Conservation (phyloP, 2,329 filamentous ascomycete species). For the Alternaria triticimaculans region DNA sequence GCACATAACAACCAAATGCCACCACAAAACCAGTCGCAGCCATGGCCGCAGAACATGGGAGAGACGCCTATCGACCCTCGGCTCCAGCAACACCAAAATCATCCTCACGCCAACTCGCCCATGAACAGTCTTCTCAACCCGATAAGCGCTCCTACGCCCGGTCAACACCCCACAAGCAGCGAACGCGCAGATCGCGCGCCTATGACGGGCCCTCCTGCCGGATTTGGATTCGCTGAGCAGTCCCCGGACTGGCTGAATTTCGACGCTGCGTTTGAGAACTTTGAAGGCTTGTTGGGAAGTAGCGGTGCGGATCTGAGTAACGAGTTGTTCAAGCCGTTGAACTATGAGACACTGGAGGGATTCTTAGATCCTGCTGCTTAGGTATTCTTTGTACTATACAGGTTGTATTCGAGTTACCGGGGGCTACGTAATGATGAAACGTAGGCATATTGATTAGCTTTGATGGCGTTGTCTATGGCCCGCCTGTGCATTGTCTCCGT, state of each 20-base stretch:
- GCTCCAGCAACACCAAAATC: conserved; percentile 30
- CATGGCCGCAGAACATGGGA: conserved; percentile 30
- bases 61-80: conserved; percentile 44
- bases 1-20: conserved; percentile 19
- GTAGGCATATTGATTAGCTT: background rate
- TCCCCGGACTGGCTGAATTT: conserved; percentile 50
- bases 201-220: conserved; percentile 21
- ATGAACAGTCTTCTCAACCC: conserved; percentile 43
- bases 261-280: conserved; percentile 50
- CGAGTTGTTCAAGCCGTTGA: conserved; percentile 47
- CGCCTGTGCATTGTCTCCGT: background rate
- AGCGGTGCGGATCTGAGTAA: conserved; percentile 48
- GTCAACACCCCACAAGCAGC: conserved; percentile 48
- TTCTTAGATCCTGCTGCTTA: conserved; percentile 38
- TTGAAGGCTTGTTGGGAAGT: conserved; percentile 48
- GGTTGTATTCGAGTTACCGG: accelerated
- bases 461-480: accelerated
- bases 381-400: background rate
- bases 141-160: conserved; percentile 34
- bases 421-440: background rate
- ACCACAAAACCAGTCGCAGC: conserved; percentile 17
- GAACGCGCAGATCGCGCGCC: conserved; percentile 42
- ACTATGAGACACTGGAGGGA: conserved; percentile 44
- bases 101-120: conserved; percentile 25
- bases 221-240: conserved; percentile 43